Percentiles rank a stretch among this genome's conserved stretches.
phyloP scores from a whole-genome alignment of 2,329 filamentous ascomycete genomes.

The Ophiostoma populinum region DNA sequence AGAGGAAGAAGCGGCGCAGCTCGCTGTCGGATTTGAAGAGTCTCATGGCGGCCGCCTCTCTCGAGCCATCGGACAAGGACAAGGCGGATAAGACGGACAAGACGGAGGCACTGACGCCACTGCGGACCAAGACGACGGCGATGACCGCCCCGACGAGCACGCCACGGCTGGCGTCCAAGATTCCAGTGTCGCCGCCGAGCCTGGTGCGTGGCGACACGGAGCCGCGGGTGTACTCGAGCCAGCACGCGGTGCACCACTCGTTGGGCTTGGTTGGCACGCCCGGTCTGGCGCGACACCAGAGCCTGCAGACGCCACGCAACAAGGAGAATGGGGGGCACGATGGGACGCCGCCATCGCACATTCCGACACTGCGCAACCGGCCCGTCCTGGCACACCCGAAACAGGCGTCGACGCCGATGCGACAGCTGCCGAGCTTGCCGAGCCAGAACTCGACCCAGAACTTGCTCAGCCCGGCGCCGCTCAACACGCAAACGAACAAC shows the following conservation, averaged over 20 bases:
- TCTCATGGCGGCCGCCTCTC: slow-evolving; percentile 43
- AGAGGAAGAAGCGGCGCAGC: slow-evolving; percentile 69
- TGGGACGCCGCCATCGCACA: slow-evolving; percentile 24
- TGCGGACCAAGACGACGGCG: slow-evolving; percentile 36
- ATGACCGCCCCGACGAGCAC: slow-evolving; percentile 31
- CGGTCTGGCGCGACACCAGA: not conserved
- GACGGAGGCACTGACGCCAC: slow-evolving; percentile 25
- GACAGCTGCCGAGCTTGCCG: too few species aligned
- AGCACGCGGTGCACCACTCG: too few species aligned
- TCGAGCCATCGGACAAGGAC: slow-evolving; percentile 29
- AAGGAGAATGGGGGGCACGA: slow-evolving; percentile 27
- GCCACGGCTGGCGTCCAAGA: slow-evolving; percentile 26
- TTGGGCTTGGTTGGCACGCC: too few species aligned
- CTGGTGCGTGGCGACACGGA: slow-evolving; percentile 13
- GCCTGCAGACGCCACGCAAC: slow-evolving; percentile 25
- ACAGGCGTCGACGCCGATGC: too few species aligned
- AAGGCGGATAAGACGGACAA: slow-evolving; percentile 14
- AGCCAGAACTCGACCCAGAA: too few species aligned
- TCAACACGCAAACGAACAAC: too few species aligned
- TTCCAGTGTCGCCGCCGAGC: slow-evolving; percentile 31
- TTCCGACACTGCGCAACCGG: slow-evolving; percentile 29
- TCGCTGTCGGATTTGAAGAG: slow-evolving; percentile 68
- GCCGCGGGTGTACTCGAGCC: too few species aligned
- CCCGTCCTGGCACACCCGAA: slow-evolving; percentile 6
- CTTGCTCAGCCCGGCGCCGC: too few species aligned